Evolutionary conservation across 2,329 filamentous ascomycete species (phyloP).

Genomic region (Lojkania enalia): DNA sequence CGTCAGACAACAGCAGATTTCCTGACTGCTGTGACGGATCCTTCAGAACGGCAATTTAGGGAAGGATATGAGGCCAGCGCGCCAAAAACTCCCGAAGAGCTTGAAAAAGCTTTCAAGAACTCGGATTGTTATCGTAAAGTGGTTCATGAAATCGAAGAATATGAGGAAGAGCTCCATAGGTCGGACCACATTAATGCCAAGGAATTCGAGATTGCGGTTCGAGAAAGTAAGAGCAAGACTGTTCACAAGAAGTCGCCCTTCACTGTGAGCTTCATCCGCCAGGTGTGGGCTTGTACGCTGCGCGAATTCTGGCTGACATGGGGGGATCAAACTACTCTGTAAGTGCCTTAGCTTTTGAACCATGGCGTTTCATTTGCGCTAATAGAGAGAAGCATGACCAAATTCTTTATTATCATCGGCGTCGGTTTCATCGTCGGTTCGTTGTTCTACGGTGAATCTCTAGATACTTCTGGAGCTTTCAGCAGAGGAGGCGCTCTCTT

Average conservation of each 20-base stretch:
- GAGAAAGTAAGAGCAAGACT: conserved; percentile 66
- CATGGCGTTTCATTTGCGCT: not conserved
- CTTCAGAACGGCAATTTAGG: conserved; percentile 69
- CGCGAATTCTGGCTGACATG: conserved; percentile 79
- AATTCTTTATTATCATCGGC: conserved; percentile 75
- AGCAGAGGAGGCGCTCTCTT: conserved; percentile 65
- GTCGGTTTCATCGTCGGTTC: conserved; percentile 77
- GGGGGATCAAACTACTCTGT: conserved; percentile 73
- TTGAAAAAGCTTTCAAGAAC: conserved; percentile 67
- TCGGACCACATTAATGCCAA: conserved; percentile 64
- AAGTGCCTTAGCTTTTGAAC: conserved; percentile 30
- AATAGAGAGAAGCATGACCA: conserved; percentile 56
- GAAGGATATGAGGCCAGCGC: conserved; percentile 60
- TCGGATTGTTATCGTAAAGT: conserved; percentile 65
- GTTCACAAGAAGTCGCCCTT: conserved; percentile 72
- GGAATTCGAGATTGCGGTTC: conserved; percentile 67
- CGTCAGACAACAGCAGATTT: conserved; percentile 77
- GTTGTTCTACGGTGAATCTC: conserved; percentile 71
- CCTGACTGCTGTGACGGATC: conserved; percentile 74
- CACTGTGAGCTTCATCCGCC: conserved; percentile 72
- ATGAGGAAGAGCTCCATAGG: conserved; percentile 60
- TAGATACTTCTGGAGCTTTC: conserved; percentile 65
- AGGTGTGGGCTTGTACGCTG: conserved; percentile 69
- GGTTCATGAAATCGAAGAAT: conserved; percentile 63
- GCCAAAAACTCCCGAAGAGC: conserved; percentile 70